Conservation (phyloP, 2,329 filamentous ascomycete species). For the Xylariaceae sp. region DNA sequence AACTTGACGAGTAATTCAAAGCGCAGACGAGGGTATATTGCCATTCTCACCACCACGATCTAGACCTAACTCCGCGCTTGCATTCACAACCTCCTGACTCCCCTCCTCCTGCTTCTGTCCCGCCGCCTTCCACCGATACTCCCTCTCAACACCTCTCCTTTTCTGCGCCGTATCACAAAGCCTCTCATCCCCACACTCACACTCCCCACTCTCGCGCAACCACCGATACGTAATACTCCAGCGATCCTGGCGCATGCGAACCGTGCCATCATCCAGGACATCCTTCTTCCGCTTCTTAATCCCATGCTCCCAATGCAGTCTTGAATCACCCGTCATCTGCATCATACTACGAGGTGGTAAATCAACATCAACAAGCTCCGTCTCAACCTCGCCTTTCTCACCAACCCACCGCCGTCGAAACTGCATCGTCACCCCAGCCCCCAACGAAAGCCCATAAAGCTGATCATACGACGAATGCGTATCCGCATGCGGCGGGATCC, state of each 20-base stretch:
- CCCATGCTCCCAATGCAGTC: conserved; percentile 52
- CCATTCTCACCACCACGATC: neutral
- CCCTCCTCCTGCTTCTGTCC: neutral
- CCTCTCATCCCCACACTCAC: conserved; percentile 45
- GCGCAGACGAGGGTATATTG: conserved; percentile 9
- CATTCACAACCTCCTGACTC: neutral
- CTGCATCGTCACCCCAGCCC: conserved; percentile 24
- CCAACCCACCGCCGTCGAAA: conserved; percentile 16
- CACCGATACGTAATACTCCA: conserved; percentile 55
- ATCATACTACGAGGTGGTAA: conserved; percentile 46
- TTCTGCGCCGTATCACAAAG: conserved; percentile 49
- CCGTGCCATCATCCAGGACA: conserved; percentile 39
- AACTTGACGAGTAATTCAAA: neutral
- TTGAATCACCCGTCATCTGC: conserved; percentile 44
- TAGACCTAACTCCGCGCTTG: neutral
- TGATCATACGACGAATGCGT: conserved; percentile 44
- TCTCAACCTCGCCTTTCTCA: neutral
- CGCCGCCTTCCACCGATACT: conserved; percentile 44
- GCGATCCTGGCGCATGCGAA: conserved; percentile 39
- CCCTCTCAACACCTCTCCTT: conserved; percentile 42
- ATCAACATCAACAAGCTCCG: conserved; percentile 36
- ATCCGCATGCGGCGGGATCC: conserved; percentile 58
- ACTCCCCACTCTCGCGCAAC: conserved; percentile 42
- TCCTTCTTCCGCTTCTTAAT: conserved; percentile 52
- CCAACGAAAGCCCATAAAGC: conserved; percentile 28